Evolutionary conservation across 805 yeast genomes (phyloP).

Genomic region (Cyberlindnera galapagoensis): DNA sequence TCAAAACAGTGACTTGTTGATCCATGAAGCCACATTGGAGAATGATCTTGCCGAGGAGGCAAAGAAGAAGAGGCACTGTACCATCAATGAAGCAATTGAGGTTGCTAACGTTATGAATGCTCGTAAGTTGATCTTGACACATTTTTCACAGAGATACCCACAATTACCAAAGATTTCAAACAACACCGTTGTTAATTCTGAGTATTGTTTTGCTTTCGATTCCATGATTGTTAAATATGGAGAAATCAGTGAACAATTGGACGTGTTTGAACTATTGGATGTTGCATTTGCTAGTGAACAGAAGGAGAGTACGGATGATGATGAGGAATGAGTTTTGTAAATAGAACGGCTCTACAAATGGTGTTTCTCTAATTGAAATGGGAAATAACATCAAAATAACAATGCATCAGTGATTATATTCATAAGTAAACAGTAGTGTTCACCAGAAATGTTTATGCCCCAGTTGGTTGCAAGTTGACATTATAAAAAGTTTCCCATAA

Average conservation of each 20-base stretch:
- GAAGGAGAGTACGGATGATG: slow-evolving; percentile 15
- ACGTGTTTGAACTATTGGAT: slow-evolving; percentile 24
- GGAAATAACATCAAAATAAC: slow-evolving; percentile 1
- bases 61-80: slow-evolving; percentile 72
- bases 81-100: slow-evolving; percentile 78
- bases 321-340: slow-evolving; percentile 4
- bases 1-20: slow-evolving; percentile 56
- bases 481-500: slow-evolving; percentile 87
- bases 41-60: slow-evolving; percentile 78
- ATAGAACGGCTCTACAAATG: too few relatives aligned
- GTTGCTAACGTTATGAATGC: slow-evolving; percentile 71
- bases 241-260: slow-evolving; percentile 34
- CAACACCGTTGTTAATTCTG: slow-evolving; percentile 24
- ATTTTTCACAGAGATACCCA: slow-evolving; percentile 87
- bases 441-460: too few relatives aligned
- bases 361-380: too few relatives aligned
- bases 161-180: slow-evolving; percentile 38
- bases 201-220: slow-evolving; percentile 55
- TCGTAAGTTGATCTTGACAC: slow-evolving; percentile 69
- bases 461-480: slow-evolving; percentile 24
- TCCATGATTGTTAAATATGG: slow-evolving; percentile 47
- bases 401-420: background rate
- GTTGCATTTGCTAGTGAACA: slow-evolving; percentile 26
- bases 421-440: too few relatives aligned
- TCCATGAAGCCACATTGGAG: slow-evolving; percentile 93